Evolutionary conservation across 176 grass and related monocot genomes (phyloP).

Genomic region (Eragrostis nindensis): DNA sequence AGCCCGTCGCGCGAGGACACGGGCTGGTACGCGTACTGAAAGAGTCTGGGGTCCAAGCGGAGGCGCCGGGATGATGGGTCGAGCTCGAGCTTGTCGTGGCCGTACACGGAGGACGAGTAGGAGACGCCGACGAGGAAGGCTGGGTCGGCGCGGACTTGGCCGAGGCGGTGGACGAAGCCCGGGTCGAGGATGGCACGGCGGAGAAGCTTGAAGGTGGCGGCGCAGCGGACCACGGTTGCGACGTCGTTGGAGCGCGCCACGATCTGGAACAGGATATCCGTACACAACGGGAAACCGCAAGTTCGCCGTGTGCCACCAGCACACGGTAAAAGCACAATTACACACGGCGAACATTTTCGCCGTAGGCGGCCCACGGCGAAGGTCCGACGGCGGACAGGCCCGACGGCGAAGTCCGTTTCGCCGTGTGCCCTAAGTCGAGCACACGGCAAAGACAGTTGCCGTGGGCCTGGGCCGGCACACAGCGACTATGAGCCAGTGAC

Average conservation of each 20-base stretch:
- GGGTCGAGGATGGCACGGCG: conserved; percentile 14
- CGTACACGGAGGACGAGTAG: neutral
- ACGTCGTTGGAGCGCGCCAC: neutral
- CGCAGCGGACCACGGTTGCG: conserved; percentile 7
- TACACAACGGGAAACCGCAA: too few relatives aligned
- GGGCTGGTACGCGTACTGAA: neutral
- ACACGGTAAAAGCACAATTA: too few relatives aligned
- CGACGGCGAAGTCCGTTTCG: too few relatives aligned
- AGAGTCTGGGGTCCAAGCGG: neutral
- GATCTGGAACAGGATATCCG: neutral
- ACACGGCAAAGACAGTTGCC: too few relatives aligned
- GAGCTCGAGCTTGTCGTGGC: neutral
- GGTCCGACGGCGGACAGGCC: too few relatives aligned
- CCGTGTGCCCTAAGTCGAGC: too few relatives aligned
- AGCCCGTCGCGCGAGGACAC: neutral
- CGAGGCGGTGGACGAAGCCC: neutral
- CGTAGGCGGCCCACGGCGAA: too few relatives aligned
- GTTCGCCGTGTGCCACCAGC: too few relatives aligned
- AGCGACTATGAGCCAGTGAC: too few relatives aligned
- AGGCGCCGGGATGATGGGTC: neutral
- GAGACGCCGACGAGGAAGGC: neutral
- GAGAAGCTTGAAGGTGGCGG: conserved; percentile 1
- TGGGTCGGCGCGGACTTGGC: neutral
- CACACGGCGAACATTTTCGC: too few relatives aligned
- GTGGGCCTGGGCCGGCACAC: too few relatives aligned